A percentile compares a stretch with the other conserved stretches of the same genome.
Evolutionary conservation across 345 rosid species (phyloP).

Genomic region (Salix arbutifolia): DNA sequence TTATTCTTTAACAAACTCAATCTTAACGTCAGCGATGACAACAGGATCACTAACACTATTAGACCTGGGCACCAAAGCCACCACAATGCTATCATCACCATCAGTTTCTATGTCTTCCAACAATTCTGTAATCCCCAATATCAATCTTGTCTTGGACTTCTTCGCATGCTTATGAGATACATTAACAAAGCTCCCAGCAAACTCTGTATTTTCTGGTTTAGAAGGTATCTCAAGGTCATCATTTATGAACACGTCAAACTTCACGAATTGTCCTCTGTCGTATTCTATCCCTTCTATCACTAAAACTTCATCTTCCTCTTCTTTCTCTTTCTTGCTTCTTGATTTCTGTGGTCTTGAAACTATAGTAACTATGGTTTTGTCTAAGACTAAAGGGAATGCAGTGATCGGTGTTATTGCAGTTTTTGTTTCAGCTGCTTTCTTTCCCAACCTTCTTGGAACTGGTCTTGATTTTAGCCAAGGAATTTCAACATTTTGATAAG

Average conservation of each 20-base stretch:
- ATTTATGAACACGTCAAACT: conserved; percentile 48
- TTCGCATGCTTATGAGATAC: conserved; percentile 45
- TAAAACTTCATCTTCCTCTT: conserved; percentile 51
- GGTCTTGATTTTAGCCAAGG: conserved; percentile 55
- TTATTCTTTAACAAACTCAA: neutral
- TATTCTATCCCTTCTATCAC: conserved; percentile 42
- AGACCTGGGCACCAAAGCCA: conserved; percentile 44
- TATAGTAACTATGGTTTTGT: conserved; percentile 22
- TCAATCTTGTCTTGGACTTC: conserved; percentile 35
- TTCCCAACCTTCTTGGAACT: conserved; percentile 31
- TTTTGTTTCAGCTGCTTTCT: conserved; percentile 34
- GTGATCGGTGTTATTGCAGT: neutral
- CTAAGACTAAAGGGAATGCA: conserved; percentile 36
- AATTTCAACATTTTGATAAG: conserved; percentile 44
- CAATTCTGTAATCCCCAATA: conserved; percentile 44
- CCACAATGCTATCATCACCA: conserved; percentile 44
- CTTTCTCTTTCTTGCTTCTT: conserved; percentile 47
- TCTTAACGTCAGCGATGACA: neutral
- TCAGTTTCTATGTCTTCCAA: conserved; percentile 51
- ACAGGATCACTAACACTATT: neutral
- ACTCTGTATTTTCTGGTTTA: conserved; percentile 42
- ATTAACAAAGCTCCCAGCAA: conserved; percentile 51
- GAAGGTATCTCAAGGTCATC: conserved; percentile 35
- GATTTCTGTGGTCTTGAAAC: conserved; percentile 49
- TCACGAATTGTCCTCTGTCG: conserved; percentile 27